Evolutionary conservation across 306 rosid genomes (phyloP).

Genomic region (Ammopiptanthus mongolicus): DNA sequence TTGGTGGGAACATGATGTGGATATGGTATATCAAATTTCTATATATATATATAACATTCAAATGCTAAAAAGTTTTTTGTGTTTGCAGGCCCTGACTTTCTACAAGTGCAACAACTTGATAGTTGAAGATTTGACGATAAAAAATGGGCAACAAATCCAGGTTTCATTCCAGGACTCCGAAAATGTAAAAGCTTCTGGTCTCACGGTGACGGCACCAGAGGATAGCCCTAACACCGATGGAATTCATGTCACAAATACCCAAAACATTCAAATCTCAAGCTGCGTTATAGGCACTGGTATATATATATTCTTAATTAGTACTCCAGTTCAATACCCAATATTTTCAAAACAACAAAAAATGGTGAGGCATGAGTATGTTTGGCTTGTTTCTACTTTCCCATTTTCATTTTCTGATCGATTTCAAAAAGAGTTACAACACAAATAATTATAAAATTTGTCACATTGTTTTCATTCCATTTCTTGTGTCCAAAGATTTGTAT

Average conservation of each 20-base stretch:
- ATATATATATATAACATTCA: background rate
- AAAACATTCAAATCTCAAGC: slow-evolving; percentile 50
- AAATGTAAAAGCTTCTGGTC: slow-evolving; percentile 36
- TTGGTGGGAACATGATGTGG: too few relatives aligned
- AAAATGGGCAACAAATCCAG: slow-evolving; percentile 59
- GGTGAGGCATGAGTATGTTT: too few relatives aligned
- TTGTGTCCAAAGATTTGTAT: too few relatives aligned
- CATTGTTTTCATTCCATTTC: too few relatives aligned
- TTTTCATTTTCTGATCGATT: too few relatives aligned
- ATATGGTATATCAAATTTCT: too few relatives aligned
- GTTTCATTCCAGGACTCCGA: slow-evolving; percentile 37
- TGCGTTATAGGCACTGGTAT: slow-evolving; percentile 59
- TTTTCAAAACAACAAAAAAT: background rate
- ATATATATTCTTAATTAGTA: background rate
- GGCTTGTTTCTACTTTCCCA: too few relatives aligned
- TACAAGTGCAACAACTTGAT: slow-evolving; percentile 31
- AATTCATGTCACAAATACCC: slow-evolving; percentile 52
- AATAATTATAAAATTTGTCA: too few relatives aligned
- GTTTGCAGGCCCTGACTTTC: slow-evolving; percentile 63
- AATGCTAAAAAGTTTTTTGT: background rate
- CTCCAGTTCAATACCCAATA: background rate
- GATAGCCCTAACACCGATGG: slow-evolving; percentile 82
- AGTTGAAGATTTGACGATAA: slow-evolving; percentile 38
- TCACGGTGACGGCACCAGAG: slow-evolving; percentile 47
- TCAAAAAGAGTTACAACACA: too few relatives aligned